Conservation (phyloP, 139 green algal genomes). For the Chlamydomonas sphaeroides region DNA sequence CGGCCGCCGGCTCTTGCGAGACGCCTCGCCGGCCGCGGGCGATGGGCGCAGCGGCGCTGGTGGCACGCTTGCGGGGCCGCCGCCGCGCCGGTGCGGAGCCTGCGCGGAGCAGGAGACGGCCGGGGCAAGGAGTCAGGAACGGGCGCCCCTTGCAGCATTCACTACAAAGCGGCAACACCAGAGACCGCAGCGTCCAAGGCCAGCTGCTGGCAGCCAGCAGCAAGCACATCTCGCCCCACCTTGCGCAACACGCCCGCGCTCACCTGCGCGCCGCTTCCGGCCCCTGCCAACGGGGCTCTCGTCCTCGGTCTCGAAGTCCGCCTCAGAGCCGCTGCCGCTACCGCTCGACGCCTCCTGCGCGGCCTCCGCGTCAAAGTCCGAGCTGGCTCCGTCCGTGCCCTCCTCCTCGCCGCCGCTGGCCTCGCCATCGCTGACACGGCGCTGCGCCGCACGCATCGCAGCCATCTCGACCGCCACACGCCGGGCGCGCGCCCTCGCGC, state of each 20-base stretch:
- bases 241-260: no score
- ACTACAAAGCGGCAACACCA: no score
- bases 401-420: not conserved
- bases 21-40: not conserved
- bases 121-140: no score
- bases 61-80: not conserved
- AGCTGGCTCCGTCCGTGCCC: not conserved
- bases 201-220: no score
- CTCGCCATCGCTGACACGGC: not conserved
- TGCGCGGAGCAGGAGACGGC: no score
- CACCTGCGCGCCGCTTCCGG: slow-evolving; percentile 24
- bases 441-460: not conserved
- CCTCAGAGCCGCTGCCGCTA: not conserved
- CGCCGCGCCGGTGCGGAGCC: no score
- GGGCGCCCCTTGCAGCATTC: no score
- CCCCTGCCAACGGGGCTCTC: not conserved
- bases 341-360: not conserved
- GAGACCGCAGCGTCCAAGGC: no score
- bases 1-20: not conserved
- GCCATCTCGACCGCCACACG: no score
- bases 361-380: slow-evolving; percentile 1
- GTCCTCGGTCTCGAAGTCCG: slow-evolving; percentile 9
- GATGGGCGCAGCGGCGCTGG: not conserved
- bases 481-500: no score
- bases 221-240: no score